Conservation (phyloP, 2,329 filamentous ascomycete genomes). For the Aspergillus sp. region DNA sequence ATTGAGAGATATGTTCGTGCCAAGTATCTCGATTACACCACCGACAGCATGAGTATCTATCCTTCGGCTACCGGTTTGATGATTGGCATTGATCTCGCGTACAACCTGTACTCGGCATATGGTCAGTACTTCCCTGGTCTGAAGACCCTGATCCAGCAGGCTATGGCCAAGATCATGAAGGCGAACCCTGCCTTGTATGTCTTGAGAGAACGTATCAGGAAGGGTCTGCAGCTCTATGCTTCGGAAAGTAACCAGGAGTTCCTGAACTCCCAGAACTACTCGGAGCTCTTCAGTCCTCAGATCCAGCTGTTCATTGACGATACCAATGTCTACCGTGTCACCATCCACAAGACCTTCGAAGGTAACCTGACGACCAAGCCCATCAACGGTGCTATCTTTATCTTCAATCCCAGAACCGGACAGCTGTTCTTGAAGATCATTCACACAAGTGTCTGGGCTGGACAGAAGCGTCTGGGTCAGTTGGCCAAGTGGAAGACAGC, state of each 20-base stretch:
- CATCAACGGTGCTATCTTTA: slow-evolving; percentile 99
- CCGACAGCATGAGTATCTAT: slow-evolving; percentile 98
- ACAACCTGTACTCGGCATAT: slow-evolving; percentile 97
- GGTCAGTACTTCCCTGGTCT: slow-evolving; percentile 98
- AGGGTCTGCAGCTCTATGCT: slow-evolving; percentile 95
- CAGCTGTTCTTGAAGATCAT: slow-evolving; percentile 99
- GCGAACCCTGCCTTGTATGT: slow-evolving; percentile 97
- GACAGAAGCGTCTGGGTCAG: slow-evolving; percentile 97
- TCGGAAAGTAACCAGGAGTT: slow-evolving; percentile 99
- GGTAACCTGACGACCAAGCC: slow-evolving; percentile 98
- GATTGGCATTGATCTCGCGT: slow-evolving; percentile 96
- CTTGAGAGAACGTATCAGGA: slow-evolving; percentile 93
- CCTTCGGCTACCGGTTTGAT: slow-evolving; percentile 95
- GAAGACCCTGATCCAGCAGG: slow-evolving; percentile 92
- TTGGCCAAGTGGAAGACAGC: slow-evolving; percentile 99
- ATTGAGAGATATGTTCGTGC: slow-evolving; percentile 97
- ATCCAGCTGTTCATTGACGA: slow-evolving; percentile 99
- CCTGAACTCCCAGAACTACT: slow-evolving; percentile 98
- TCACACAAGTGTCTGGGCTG: slow-evolving; percentile 98
- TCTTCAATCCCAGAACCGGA: slow-evolving; percentile 98
- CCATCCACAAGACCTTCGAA: slow-evolving; percentile 99
- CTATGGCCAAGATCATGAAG: slow-evolving; percentile 99
- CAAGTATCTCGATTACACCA: slow-evolving; percentile 98
- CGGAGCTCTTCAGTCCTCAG: slow-evolving; percentile 97
- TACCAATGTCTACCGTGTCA: slow-evolving; percentile 98